A percentile compares a stretch with the other conserved stretches of the same genome.
phyloP scores from a whole-genome alignment of 495 filamentous ascomycete species.

The Penicillium bovifimosum region DNA sequence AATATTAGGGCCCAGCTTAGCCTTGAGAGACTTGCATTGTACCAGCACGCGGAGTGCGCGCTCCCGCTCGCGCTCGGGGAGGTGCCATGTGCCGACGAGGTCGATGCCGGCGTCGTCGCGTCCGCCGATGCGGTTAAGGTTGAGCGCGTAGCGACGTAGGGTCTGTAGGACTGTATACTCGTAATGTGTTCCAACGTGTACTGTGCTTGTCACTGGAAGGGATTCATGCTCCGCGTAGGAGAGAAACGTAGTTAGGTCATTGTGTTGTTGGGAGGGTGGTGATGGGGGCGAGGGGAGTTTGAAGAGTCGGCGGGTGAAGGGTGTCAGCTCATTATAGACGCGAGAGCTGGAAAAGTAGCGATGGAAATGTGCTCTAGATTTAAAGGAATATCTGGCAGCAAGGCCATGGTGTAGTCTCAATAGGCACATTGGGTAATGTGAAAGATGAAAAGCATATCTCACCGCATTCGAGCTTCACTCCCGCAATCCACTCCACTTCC shows the following conservation, averaged over 20 bases:
- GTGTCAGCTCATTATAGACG: constrained; percentile 17
- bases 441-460: constrained; percentile 7
- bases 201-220: constrained; percentile 33
- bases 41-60: constrained; percentile 58
- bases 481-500: constrained; percentile 23
- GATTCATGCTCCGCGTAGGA: constrained; percentile 54
- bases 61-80: constrained; percentile 41
- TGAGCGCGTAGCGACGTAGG: constrained; percentile 59
- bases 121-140: constrained; percentile 67
- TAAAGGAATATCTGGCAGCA: constrained; percentile 5
- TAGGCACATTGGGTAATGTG: constrained; percentile 19
- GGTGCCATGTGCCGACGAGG: constrained; percentile 72
- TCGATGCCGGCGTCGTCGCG: constrained; percentile 76
- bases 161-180: constrained; percentile 69
- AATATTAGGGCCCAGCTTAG: constrained; percentile 54
- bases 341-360: constrained; percentile 17
- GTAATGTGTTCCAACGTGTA: constrained; percentile 50
- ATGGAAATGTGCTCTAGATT: background rate
- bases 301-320: constrained; percentile 40
- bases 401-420: constrained; percentile 15
- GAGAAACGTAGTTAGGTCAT: constrained; percentile 65
- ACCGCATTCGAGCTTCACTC: constrained; percentile 29
- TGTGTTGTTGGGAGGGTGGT: constrained; percentile 51
- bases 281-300: constrained; percentile 35
- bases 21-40: constrained; percentile 71